Evolutionary conservation across 2,329 filamentous ascomycete species (phyloP).

Genomic region (Drechslera avenae): DNA sequence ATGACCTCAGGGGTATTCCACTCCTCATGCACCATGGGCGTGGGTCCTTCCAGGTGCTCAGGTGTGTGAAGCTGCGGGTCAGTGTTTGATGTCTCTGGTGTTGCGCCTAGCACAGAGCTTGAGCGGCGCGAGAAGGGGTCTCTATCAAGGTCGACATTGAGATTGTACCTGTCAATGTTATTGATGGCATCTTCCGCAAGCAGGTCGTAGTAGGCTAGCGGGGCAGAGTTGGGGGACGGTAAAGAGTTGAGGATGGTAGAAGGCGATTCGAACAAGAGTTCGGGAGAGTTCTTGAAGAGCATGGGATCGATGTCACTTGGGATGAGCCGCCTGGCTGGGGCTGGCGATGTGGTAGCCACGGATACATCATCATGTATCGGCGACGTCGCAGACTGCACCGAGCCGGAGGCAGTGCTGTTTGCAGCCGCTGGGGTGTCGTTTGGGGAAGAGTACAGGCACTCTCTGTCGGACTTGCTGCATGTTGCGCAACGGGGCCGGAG

Average conservation of each 20-base stretch:
- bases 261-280: conserved; percentile 41
- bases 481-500: conserved; percentile 52
- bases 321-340: conserved; percentile 21
- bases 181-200: conserved; percentile 53
- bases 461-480: conserved; percentile 52
- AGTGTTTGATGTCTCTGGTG: conserved; percentile 18
- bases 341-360: conserved; percentile 21
- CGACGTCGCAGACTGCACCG: conserved; percentile 15
- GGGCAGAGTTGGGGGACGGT: conserved; percentile 52
- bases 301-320: conserved; percentile 27
- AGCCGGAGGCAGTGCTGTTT: conserved; percentile 18
- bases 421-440: conserved; percentile 12
- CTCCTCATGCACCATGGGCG: conserved; percentile 24
- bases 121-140: conserved; percentile 32
- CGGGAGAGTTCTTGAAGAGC: conserved; percentile 34
- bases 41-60: conserved; percentile 2
- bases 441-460: conserved; percentile 48
- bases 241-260: conserved; percentile 40
- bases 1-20: conserved; percentile 35
- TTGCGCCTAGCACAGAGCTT: conserved; percentile 28
- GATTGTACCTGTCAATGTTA: conserved; percentile 41
- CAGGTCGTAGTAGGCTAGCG: conserved; percentile 56
- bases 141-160: conserved; percentile 40
- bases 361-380: conserved; percentile 20
- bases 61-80: conserved; percentile 22